These are phyloP conservation scores for Penicillium soppii DNA, from an alignment of 495 filamentous ascomycete species.

Conservation along the genomic window DNA sequence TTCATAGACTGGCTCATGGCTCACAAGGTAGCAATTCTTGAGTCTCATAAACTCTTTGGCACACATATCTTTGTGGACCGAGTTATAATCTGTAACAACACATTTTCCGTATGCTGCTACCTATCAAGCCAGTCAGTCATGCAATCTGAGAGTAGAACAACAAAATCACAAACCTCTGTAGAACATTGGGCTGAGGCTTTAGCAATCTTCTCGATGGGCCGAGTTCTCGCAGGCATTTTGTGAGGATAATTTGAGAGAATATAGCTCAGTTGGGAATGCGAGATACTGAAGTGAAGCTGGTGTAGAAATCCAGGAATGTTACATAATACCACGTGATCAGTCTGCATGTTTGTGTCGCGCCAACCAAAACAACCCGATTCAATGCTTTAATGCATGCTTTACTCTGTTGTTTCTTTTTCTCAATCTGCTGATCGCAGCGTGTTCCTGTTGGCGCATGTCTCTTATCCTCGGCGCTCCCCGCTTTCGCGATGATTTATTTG, in stretches of 20 bases:
- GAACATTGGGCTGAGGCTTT: slow-evolving; percentile 80
- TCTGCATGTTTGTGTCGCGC: slow-evolving; percentile 31
- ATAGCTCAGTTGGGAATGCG: background rate
- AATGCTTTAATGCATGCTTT: background rate
- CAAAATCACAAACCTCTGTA: slow-evolving; percentile 58
- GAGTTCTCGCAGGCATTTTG: slow-evolving; percentile 36
- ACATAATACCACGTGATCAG: slow-evolving; percentile 26
- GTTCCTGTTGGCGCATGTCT: slow-evolving; percentile 15
- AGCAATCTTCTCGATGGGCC: slow-evolving; percentile 90
- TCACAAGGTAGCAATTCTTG: slow-evolving; percentile 87
- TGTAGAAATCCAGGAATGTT: slow-evolving; percentile 13
- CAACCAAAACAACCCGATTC: slow-evolving; percentile 27
- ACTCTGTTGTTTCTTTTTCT: slow-evolving; percentile 5
- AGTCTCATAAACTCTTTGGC: slow-evolving; percentile 78
- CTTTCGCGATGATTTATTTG: slow-evolving; percentile 46
- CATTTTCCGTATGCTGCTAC: slow-evolving; percentile 88
- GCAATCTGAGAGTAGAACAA: slow-evolving; percentile 1
- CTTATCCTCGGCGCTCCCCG: slow-evolving; percentile 2
- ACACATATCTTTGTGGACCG: slow-evolving; percentile 90
- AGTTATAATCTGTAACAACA: slow-evolving; percentile 85
- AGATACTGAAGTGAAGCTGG: background rate
- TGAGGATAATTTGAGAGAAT: slow-evolving; percentile 1
- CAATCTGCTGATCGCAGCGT: slow-evolving; percentile 15
- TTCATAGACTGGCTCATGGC: slow-evolving; percentile 16
- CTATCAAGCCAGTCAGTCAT: slow-evolving; percentile 45